These are phyloP conservation scores for Lentinula guzmanii DNA, from an alignment of 768 basidiomycete genomes.

Conservation along the genomic window DNA sequence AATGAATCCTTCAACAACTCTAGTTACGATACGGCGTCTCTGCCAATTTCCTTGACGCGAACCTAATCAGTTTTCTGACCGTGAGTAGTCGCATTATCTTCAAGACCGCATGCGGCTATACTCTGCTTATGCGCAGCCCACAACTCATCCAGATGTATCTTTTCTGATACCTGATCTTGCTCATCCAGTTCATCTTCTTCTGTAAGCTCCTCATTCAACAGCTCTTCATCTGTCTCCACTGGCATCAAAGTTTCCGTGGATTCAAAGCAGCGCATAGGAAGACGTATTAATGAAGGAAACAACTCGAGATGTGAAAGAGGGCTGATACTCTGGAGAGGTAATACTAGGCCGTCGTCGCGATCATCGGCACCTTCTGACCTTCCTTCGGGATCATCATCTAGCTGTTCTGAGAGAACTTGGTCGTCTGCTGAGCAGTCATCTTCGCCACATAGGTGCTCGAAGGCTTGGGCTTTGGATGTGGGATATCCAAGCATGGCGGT, in stretches of 20 bases:
- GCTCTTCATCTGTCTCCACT: background rate
- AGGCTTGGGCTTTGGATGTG: background rate
- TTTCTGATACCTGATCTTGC: background rate
- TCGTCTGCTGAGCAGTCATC: background rate
- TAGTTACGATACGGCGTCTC: too few relatives aligned
- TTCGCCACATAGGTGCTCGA: background rate
- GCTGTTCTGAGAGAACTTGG: background rate
- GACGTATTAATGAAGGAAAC: background rate
- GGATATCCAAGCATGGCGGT: background rate
- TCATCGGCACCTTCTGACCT: background rate
- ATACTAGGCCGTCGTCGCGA: background rate
- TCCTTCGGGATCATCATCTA: background rate
- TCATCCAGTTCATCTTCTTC: slow-evolving; percentile 2
- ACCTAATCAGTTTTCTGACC: too few relatives aligned
- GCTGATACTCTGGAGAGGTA: background rate
- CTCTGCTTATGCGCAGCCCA: background rate
- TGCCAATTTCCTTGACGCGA: too few relatives aligned
- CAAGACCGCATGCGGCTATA: background rate
- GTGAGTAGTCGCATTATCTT: too few relatives aligned
- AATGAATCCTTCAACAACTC: too few relatives aligned
- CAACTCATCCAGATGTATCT: background rate
- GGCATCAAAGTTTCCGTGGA: background rate
- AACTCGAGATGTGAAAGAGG: background rate
- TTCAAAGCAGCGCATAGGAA: background rate
- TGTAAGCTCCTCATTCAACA: background rate